phyloP scores from a whole-genome alignment of 2,329 filamentous ascomycete species.

The Nemania sp. region DNA sequence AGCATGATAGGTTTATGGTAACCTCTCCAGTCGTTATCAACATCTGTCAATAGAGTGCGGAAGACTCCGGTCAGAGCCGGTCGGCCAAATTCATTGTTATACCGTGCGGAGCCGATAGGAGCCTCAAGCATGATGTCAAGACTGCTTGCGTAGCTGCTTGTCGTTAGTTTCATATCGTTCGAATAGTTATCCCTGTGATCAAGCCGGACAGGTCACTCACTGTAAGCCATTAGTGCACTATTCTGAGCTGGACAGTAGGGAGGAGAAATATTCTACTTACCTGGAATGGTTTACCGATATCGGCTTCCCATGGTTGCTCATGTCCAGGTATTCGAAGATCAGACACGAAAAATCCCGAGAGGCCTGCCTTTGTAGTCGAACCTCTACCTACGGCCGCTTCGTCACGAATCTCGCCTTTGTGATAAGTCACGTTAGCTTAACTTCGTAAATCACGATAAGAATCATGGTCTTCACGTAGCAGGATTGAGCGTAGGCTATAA shows the following conservation, averaged over 20 bases:
- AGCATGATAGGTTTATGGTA: slow-evolving; percentile 94
- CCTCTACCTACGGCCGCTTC: slow-evolving; percentile 94
- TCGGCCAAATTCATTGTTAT: slow-evolving; percentile 95
- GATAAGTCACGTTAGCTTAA: slow-evolving; percentile 12
- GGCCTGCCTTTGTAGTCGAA: slow-evolving; percentile 90
- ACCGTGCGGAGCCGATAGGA: slow-evolving; percentile 92
- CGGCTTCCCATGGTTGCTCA: slow-evolving; percentile 87
- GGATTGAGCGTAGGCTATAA: neutral
- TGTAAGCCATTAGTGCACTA: slow-evolving; percentile 26
- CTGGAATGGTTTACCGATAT: slow-evolving; percentile 89
- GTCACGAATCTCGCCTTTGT: slow-evolving; percentile 63
- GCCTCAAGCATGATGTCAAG: slow-evolving; percentile 98
- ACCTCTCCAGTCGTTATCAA: slow-evolving; percentile 75
- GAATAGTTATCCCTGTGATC: neutral
- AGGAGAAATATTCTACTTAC: slow-evolving; percentile 1
- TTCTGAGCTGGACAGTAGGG: neutral
- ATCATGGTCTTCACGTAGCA: neutral
- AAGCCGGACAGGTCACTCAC: slow-evolving; percentile 19
- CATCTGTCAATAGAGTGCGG: slow-evolving; percentile 79
- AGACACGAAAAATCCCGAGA: slow-evolving; percentile 94
- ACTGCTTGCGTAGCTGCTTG: slow-evolving; percentile 79
- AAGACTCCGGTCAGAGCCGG: slow-evolving; percentile 92
- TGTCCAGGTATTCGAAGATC: slow-evolving; percentile 90
- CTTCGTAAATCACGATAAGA: neutral
- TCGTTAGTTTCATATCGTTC: slow-evolving; percentile 17